phyloP scores from a whole-genome alignment of 768 basidiomycete genomes.

The Lenzites betulinus region DNA sequence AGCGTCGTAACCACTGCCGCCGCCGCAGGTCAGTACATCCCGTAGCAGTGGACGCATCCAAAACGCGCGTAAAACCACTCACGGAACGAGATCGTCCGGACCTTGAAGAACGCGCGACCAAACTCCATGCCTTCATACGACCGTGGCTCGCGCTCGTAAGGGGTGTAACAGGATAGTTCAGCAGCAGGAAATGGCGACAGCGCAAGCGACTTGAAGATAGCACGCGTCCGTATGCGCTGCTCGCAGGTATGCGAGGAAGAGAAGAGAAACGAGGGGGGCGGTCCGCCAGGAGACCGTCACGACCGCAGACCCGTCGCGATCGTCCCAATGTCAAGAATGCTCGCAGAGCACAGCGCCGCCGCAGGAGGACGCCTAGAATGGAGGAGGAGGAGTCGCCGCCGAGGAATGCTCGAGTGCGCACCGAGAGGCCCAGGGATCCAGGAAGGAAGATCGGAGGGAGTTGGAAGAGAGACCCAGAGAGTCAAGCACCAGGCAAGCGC shows the following conservation, averaged over 20 bases:
- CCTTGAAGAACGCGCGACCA: slow-evolving; percentile 26
- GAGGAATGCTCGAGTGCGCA: too few species aligned
- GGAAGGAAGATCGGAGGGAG: not conserved
- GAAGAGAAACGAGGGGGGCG: not conserved
- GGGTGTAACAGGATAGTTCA: not conserved
- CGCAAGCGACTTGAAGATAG: not conserved
- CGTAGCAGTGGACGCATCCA: not conserved
- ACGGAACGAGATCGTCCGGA: slow-evolving; percentile 32
- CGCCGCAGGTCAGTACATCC: not conserved
- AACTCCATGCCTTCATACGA: slow-evolving; percentile 24
- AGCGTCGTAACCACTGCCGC: slow-evolving; percentile 44
- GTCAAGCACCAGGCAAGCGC: not conserved
- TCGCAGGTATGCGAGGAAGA: not conserved
- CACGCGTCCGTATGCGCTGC: slow-evolving; percentile 1
- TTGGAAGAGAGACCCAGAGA: not conserved
- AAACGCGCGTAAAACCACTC: slow-evolving; percentile 3
- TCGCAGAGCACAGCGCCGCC: not conserved
- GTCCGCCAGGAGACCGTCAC: slow-evolving; percentile 5
- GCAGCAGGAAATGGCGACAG: not conserved
- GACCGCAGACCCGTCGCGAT: slow-evolving; percentile 11
- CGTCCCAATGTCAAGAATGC: not conserved
- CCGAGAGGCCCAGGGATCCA: too few species aligned
- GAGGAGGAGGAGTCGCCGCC: not conserved
- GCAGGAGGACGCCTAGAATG: too few species aligned
- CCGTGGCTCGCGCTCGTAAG: not conserved